Conservation (phyloP, 805 yeast species). For the Wickerhamiella sergipiensis region DNA sequence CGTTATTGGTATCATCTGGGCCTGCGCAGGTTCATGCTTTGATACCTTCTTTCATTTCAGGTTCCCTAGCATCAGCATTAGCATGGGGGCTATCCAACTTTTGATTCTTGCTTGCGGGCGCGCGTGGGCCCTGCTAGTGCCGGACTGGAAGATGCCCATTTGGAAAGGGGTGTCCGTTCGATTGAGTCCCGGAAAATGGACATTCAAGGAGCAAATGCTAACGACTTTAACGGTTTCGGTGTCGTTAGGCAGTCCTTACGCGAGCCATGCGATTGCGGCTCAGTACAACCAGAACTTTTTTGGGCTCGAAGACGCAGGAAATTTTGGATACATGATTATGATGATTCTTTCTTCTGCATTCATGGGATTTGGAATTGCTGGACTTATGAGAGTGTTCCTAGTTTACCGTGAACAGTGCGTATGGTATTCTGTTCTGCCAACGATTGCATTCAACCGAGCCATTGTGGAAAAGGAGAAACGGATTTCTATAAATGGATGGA, state of each 20-base stretch:
- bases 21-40: constrained; percentile 41
- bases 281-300: constrained; percentile 21
- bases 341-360: constrained; percentile 44
- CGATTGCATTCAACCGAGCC: constrained; percentile 36
- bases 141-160: constrained; percentile 6
- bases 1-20: constrained; percentile 37
- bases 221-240: constrained; percentile 30
- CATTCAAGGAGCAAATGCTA: constrained; percentile 24
- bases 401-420: constrained; percentile 39
- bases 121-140: constrained; percentile 21
- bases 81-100: constrained; percentile 41
- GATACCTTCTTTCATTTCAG: constrained; percentile 48
- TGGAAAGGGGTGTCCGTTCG: constrained; percentile 7
- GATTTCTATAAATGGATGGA: constrained; percentile 46
- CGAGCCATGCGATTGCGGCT: constrained; percentile 22
- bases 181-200: constrained; percentile 43
- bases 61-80: constrained; percentile 38
- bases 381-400: constrained; percentile 44
- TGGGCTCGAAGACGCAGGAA: constrained; percentile 11
- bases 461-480: constrained; percentile 29
- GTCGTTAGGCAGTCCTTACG: constrained; percentile 17
- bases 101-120: constrained; percentile 48
- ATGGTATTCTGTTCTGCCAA: constrained; percentile 42
- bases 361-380: constrained; percentile 57
- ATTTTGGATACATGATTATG: constrained; percentile 39